phyloP scores from a whole-genome alignment of 257 asterid genomes.

The Jaltomata sinuosa region DNA sequence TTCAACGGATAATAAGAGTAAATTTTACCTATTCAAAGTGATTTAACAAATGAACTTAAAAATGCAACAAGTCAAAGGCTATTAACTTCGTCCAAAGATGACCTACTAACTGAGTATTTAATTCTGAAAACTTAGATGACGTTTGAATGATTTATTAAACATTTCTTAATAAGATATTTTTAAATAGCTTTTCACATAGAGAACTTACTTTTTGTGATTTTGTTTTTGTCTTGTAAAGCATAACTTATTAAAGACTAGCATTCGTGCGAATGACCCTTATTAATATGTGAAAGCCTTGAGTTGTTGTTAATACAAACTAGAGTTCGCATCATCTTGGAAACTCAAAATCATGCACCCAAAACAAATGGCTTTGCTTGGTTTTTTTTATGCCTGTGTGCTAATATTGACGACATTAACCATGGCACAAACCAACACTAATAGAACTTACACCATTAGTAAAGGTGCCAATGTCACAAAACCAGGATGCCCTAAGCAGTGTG shows the following conservation, averaged over 20 bases:
- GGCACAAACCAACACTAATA: background rate
- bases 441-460: background rate
- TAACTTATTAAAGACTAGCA: no score
- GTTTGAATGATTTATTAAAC: no score
- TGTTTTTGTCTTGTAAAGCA: no score
- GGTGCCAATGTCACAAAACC: background rate
- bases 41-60: background rate
- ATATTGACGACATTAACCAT: background rate
- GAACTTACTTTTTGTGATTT: no score
- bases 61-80: background rate
- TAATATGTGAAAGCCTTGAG: background rate
- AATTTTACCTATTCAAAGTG: background rate
- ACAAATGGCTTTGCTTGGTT: background rate
- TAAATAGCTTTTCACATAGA: no score
- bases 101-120: background rate
- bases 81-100: background rate
- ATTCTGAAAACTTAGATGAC: background rate
- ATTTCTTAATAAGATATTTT: no score
- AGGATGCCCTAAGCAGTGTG: no score
- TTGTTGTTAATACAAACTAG: background rate
- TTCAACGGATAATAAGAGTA: background rate
- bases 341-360: background rate
- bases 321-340: background rate
- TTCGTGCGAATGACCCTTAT: background rate
- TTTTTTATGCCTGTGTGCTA: background rate